Conservation (phyloP, 2,329 filamentous ascomycete species). For the Xylaria sp. region DNA sequence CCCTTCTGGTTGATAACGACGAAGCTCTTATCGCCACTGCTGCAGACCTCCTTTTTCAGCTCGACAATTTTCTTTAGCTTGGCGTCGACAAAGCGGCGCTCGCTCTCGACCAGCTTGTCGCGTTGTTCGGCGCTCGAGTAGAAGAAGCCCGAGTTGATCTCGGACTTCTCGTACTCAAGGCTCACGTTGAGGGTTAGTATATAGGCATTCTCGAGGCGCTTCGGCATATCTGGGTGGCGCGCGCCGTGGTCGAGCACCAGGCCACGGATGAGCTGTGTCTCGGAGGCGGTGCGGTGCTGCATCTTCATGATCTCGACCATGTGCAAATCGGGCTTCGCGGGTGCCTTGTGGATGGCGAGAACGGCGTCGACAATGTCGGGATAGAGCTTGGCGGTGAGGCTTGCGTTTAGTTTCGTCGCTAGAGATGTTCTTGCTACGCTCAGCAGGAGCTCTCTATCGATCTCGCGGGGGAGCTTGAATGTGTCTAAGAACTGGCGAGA, state of each 20-base stretch:
- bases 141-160: constrained; percentile 99
- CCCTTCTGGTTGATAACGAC: constrained; percentile 99
- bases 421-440: constrained; percentile 94
- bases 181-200: constrained; percentile 97
- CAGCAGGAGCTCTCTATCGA: constrained; percentile 92
- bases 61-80: constrained; percentile 98
- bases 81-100: constrained; percentile 93
- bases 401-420: constrained; percentile 91
- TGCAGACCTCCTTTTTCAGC: constrained; percentile 94
- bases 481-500: constrained; percentile 81
- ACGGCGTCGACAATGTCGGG: constrained; percentile 97
- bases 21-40: constrained; percentile 91
- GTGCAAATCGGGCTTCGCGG: constrained; percentile 93
- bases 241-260: constrained; percentile 95
- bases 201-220: constrained; percentile 92
- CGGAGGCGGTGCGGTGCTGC: constrained; percentile 96
- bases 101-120: constrained; percentile 97
- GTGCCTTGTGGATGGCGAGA: constrained; percentile 89
- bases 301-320: constrained; percentile 99
- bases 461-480: constrained; percentile 89
- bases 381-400: constrained; percentile 89
- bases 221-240: constrained; percentile 97
- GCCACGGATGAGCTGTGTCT: constrained; percentile 94
- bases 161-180: constrained; percentile 98
- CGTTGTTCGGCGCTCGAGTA: constrained; percentile 97